These are phyloP conservation scores for Dictyostelium firmibasis DNA, from an alignment of 78 protist species.

Conservation along the genomic window DNA sequence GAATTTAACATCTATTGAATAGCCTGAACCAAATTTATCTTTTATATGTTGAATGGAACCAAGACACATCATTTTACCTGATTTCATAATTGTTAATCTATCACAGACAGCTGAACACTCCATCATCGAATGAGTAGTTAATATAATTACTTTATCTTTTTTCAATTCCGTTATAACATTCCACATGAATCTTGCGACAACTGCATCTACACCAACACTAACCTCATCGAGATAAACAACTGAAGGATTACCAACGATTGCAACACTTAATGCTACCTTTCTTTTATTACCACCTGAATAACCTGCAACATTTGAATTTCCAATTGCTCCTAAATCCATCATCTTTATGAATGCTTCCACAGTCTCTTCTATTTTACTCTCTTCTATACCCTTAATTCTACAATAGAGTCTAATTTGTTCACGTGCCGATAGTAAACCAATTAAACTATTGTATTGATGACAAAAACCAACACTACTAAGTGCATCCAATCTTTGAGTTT, in stretches of 20 bases:
- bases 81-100: constrained; percentile 92
- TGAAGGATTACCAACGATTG: constrained; percentile 83
- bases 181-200: constrained; percentile 82
- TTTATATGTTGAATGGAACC: constrained; percentile 80
- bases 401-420: constrained; percentile 90
- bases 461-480: constrained; percentile 89
- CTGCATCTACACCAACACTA: constrained; percentile 79
- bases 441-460: constrained; percentile 92
- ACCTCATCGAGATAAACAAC: constrained; percentile 85
- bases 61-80: constrained; percentile 78
- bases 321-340: constrained; percentile 52
- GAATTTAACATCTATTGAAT: constrained; percentile 32
- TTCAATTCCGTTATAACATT: constrained; percentile 30
- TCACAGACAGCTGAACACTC: constrained; percentile 83
- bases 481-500: not conserved
- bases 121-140: constrained; percentile 88
- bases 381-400: constrained; percentile 79
- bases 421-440: constrained; percentile 80
- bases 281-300: constrained; percentile 93
- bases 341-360: constrained; percentile 17
- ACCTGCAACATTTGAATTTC: not conserved
- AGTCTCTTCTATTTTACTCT: not conserved
- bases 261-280: constrained; percentile 84
- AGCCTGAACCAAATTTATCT: constrained; percentile 62
- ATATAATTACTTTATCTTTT: constrained; percentile 57